Evolutionary conservation across 2,329 filamentous ascomycete species (phyloP), one percentile per base, ranked within the genome.

Genomic region (Onygenales sp.): DNA sequence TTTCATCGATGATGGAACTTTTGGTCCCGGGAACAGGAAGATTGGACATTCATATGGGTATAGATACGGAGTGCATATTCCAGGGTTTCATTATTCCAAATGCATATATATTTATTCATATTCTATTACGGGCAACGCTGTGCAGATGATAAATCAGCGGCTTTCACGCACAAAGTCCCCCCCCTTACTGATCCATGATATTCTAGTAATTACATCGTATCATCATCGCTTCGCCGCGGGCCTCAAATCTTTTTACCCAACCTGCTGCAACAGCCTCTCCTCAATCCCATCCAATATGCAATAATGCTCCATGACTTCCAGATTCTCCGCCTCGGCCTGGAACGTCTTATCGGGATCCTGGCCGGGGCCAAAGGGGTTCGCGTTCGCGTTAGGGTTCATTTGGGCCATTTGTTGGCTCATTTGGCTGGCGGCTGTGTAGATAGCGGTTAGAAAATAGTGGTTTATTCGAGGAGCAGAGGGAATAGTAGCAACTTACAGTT

Each of bases 341-440:
- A 96, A 98, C 69, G 95, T 82, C 78, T 98, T 98, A 72, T 97
- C 87, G 0, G 91, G 89, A 67, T 98, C 94, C 64, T 93, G 86
- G 27, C 92, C 91, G 1, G 93, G 91, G 33, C 88, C 90, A 70
- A 95, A 95, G 75, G 93, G 86, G 65, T 91, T 75, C 44, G 72
- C 72, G 45, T 71, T 73, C 64, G 79, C 81, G 59, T 84, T 83
- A 45, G 85, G 83, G 38, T 83, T 87, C 78, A 89, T 85, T 64
- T 84, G 80, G 11, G 79, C 79, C 85, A 90, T 87, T 66, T 89
- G 86, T 69, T 94, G 88, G 41, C 88, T 81, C 77, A 95, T 89
- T 71, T 96, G 90, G 69, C 82, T 93, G 47, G 92, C 92, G 63
- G 91, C 91, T 95, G 31, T 58, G 9, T 55, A n/a, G 2, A n/a